Evolutionary conservation across 768 basidiomycete species (phyloP), one percentile per base, ranked within the genome.

Genomic region (Agrocybe praecox): DNA sequence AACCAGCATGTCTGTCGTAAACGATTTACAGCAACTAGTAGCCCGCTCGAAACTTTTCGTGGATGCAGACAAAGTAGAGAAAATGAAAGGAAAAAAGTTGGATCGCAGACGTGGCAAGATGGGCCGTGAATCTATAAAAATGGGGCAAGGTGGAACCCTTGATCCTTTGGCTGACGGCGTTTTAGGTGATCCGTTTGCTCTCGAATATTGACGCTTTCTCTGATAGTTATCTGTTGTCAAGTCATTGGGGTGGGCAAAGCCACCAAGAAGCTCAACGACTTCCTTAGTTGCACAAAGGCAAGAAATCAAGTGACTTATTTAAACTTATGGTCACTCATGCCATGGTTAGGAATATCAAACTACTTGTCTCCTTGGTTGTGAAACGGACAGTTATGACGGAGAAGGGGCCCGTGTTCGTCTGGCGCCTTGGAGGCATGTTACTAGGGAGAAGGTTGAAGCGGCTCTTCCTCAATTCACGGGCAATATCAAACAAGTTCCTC

Each of bases 131-230:
- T 65, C 72, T 2, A 76, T 95, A 52, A 96, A 96, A 73, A 84
- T 96, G 48, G 95, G 94, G 1, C 92, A 95, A 71, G 94, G 94
- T 24, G 95, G 97, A 4, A 99, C 97, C 3, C 77, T 99, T 49
- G 97, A 99, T 76, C 97, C 97, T 15, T 80, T 98, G 33, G 97
- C 97, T 6, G 94, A 97, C 71, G 96, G 96, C 44, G 94, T 97
- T 15, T 76, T 98, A 60, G 93, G 95, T 95, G 68, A 62, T 80
- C 56, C 47, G 17, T 49, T 5, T 46, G 40, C n/a, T 26, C 33
- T 48, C 17, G 33, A 42, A 7, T 58, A 21, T 36, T 14, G 23
- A 19, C 46, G 5, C 43, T 26, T 23, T 44, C 60, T 21, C 49
- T 19, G 23, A 47, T 33, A 53, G 22, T 46, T 33, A 34, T 46